Percentiles rank a stretch among this genome's conserved stretches.
phyloP scores from a whole-genome alignment of 1,284 basidiomycete species.

The Trichosporon sp. region DNA sequence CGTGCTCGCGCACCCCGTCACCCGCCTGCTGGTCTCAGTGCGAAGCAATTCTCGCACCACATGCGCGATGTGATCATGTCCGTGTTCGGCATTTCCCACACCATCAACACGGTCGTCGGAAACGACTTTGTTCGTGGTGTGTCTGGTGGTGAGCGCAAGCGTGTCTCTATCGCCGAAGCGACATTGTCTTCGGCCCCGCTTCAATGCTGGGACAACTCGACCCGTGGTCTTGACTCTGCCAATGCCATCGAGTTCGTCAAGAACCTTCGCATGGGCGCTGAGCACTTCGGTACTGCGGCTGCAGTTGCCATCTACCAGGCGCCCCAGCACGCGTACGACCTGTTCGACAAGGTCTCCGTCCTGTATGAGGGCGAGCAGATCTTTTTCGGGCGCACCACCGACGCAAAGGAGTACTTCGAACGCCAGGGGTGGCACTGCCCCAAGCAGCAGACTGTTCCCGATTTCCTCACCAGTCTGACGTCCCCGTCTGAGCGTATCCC shows the following conservation, averaged over 20 bases:
- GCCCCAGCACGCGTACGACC: conserved; percentile 53
- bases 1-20: conserved; percentile 44
- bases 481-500: conserved; percentile 59
- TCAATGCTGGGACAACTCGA: conserved; percentile 54
- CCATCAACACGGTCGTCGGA: conserved; percentile 52
- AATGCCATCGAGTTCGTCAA: conserved; percentile 57
- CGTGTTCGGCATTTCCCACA: conserved; percentile 55
- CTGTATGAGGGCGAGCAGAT: conserved; percentile 77
- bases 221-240: conserved; percentile 57
- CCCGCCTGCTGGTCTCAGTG: conserved; percentile 49
- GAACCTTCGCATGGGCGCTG: conserved; percentile 53
- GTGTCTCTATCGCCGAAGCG: conserved; percentile 55
- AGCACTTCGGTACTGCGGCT: conserved; percentile 47
- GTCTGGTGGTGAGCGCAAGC: conserved; percentile 56
- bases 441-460: conserved; percentile 50
- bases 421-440: conserved; percentile 65
- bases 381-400: conserved; percentile 68
- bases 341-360: conserved; percentile 68
- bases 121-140: conserved; percentile 53
- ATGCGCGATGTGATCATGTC: conserved; percentile 53
- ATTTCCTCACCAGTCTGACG: conserved; percentile 62
- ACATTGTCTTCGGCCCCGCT: conserved; percentile 43
- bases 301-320: conserved; percentile 54
- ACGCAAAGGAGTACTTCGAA: conserved; percentile 74
- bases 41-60: conserved; percentile 47